These are phyloP conservation scores for Talaromyces albobiverticillius DNA, from an alignment of 2,329 filamentous ascomycete genomes.

Conservation along the genomic window DNA sequence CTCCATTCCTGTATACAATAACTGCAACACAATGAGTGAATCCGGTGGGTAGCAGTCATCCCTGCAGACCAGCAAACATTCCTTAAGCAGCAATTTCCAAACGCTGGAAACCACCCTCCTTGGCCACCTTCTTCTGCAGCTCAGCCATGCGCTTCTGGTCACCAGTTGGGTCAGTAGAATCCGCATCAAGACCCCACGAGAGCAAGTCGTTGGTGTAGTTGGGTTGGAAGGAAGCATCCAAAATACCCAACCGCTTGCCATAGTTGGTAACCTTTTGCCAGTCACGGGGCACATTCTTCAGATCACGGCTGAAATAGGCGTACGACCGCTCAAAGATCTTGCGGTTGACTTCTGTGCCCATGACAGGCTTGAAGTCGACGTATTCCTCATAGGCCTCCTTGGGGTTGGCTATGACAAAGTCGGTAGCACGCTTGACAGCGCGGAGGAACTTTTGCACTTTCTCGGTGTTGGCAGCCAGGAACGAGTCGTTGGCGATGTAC, in stretches of 20 bases:
- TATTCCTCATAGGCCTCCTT: conserved; percentile 65
- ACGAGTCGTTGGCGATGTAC: conserved; percentile 74
- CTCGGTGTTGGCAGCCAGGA: conserved; percentile 64
- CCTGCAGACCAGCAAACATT: not conserved
- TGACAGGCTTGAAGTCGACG: conserved; percentile 67
- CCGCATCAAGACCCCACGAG: conserved; percentile 62
- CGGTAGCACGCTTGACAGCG: conserved; percentile 71
- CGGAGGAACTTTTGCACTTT: conserved; percentile 67
- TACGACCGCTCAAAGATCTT: conserved; percentile 79
- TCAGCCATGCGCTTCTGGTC: conserved; percentile 73
- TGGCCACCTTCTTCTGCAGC: conserved; percentile 65
- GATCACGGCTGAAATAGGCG: conserved; percentile 70
- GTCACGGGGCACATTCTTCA: conserved; percentile 72
- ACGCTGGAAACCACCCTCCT: conserved; percentile 58
- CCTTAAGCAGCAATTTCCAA: conserved; percentile 22
- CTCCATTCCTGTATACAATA: not conserved
- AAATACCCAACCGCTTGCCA: conserved; percentile 68
- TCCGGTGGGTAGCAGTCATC: conserved; percentile 3
- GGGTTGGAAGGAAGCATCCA: conserved; percentile 61
- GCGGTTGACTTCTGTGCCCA: conserved; percentile 66
- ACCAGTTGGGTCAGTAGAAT: conserved; percentile 64
- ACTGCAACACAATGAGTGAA: conserved; percentile 5
- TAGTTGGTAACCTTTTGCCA: conserved; percentile 77
- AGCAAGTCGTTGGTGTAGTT: conserved; percentile 76
- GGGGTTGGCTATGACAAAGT: conserved; percentile 65